phyloP scores from a whole-genome alignment of 805 yeast species.

The Jamesozyma jinghongensis region DNA sequence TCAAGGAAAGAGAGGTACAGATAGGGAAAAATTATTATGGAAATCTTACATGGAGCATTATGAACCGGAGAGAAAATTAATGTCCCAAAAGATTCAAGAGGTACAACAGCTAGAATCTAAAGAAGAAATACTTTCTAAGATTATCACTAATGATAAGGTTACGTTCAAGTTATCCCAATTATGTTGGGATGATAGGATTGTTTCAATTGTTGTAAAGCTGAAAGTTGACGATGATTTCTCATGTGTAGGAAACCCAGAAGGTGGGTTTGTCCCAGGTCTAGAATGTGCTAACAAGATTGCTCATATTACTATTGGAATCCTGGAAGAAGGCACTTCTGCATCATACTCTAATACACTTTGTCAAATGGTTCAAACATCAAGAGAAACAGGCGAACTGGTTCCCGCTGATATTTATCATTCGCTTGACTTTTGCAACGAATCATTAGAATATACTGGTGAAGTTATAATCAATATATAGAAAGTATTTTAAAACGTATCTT shows the following conservation, averaged over 20 bases:
- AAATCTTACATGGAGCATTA: slow-evolving; percentile 19
- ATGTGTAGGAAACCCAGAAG: slow-evolving; percentile 9
- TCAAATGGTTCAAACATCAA: slow-evolving; percentile 5
- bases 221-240: slow-evolving; percentile 3
- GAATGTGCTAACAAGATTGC: slow-evolving; percentile 37
- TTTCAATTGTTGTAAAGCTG: slow-evolving; percentile 44
- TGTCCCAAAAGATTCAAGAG: background rate
- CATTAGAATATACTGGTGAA: no score
- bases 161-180: slow-evolving; percentile 36
- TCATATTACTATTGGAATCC: slow-evolving; percentile 71
- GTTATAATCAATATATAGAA: no score
- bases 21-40: slow-evolving; percentile 23
- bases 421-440: no score
- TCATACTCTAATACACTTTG: slow-evolving; percentile 42
- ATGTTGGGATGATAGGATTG: slow-evolving; percentile 42
- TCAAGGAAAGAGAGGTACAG: slow-evolving; percentile 27
- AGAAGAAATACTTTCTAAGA: slow-evolving; percentile 2
- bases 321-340: slow-evolving; percentile 37
- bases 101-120: background rate
- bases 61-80: slow-evolving; percentile 5
- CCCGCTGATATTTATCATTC: no score
- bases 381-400: background rate
- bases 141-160: slow-evolving; percentile 25
- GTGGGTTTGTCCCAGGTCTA: slow-evolving; percentile 11
- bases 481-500: no score